A percentile compares a stretch with the other conserved stretches of the same genome.
These are phyloP conservation scores for Cucurbita argyrosperma DNA, from an alignment of 306 rosid species.

Conservation along the genomic window DNA sequence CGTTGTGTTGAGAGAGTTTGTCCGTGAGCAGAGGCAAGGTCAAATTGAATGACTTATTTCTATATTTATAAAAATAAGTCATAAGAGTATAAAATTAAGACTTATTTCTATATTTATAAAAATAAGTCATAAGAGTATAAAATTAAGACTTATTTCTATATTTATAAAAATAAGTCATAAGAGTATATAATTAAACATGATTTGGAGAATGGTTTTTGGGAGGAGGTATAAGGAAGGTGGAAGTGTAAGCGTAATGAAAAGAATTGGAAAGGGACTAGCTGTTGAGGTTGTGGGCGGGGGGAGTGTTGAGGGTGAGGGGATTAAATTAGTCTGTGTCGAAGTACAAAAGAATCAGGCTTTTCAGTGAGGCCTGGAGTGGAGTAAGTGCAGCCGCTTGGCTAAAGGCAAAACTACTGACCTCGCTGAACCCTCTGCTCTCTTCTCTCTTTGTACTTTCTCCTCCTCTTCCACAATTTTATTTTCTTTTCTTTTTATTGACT, in stretches of 20 bases:
- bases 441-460: slow-evolving; percentile 9
- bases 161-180: too few species aligned
- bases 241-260: background rate
- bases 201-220: too few species aligned
- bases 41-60: too few species aligned
- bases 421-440: slow-evolving; percentile 9
- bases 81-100: too few species aligned
- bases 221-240: background rate
- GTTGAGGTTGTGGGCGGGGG: background rate
- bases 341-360: slow-evolving; percentile 15
- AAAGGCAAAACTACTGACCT: slow-evolving; percentile 6
- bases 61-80: too few species aligned
- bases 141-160: too few species aligned
- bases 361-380: slow-evolving; percentile 10
- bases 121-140: too few species aligned
- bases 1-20: too few species aligned
- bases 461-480: background rate
- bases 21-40: too few species aligned
- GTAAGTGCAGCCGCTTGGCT: slow-evolving; percentile 8
- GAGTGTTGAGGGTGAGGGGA: background rate
- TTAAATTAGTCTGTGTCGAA: background rate
- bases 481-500: background rate
- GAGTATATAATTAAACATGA: too few species aligned
- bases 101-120: too few species aligned
- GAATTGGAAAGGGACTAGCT: slow-evolving; percentile 7